Evolutionary conservation across 148 eudicot species (phyloP).

Genomic region (Arctostaphylos glauca): DNA sequence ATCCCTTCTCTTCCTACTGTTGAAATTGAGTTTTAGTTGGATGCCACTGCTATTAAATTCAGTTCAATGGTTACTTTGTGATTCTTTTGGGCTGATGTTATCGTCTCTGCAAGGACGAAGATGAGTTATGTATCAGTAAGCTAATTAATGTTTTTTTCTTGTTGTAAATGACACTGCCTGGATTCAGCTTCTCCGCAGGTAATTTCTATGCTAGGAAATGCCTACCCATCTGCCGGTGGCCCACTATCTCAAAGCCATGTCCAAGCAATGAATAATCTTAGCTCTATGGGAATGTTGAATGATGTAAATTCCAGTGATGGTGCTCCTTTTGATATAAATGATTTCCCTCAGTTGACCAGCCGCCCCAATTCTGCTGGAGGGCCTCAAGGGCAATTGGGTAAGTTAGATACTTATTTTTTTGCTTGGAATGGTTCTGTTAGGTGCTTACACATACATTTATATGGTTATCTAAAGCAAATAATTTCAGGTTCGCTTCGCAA

Average conservation of each 20-base stretch:
- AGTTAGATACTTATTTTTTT: conserved; percentile 14
- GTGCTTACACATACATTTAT: conserved; percentile 18
- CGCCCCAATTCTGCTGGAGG: conserved; percentile 98
- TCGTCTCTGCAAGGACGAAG: not conserved
- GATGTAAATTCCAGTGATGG: conserved; percentile 80
- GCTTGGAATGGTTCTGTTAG: not conserved
- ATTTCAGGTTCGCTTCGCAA: conserved; percentile 81
- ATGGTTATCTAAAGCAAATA: conserved; percentile 18
- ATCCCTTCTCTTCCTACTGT: not conserved
- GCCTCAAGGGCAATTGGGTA: conserved; percentile 93
- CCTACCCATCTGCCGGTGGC: conserved; percentile 75
- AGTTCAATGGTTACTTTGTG: not conserved
- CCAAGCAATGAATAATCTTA: conserved; percentile 68
- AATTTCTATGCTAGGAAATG: conserved; percentile 82
- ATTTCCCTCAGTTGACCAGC: conserved; percentile 88
- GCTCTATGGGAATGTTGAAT: conserved; percentile 81
- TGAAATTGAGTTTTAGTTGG: not conserved
- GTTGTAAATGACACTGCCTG: conserved; percentile 16
- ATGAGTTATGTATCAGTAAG: not conserved
- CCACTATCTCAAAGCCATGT: conserved; percentile 77
- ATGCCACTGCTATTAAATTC: not conserved
- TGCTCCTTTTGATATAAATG: conserved; percentile 91
- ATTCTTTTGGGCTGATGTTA: not conserved
- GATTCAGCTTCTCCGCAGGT: conserved; percentile 92
- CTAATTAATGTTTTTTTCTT: conserved; percentile 8